Conservation (phyloP, 2,329 filamentous ascomycete genomes). For the Trichoderma atrobrunneum region DNA sequence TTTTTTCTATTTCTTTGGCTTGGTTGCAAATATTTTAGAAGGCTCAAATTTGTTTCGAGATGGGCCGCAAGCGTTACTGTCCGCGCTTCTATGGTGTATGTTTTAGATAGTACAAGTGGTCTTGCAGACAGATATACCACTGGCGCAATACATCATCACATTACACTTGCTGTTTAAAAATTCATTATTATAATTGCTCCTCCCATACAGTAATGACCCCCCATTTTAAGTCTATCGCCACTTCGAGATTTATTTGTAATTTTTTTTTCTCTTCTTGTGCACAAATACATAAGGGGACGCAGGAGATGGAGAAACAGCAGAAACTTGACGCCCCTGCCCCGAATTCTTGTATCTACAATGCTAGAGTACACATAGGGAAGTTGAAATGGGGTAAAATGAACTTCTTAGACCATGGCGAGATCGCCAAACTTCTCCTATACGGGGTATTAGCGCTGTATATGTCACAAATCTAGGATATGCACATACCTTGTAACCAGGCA, state of each 20-base stretch:
- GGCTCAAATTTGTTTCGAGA: conserved; percentile 16
- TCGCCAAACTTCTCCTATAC: conserved; percentile 97
- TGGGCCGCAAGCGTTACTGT: background rate
- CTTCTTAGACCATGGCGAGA: conserved; percentile 82
- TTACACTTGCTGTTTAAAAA: background rate
- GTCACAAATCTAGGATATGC: background rate
- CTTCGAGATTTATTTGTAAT: background rate
- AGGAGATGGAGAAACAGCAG: conserved; percentile 31
- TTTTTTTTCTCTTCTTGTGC: background rate
- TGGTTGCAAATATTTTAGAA: conserved; percentile 21
- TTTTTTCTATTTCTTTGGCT: background rate
- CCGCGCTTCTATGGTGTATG: background rate
- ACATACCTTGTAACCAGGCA: conserved; percentile 96
- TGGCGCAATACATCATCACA: background rate
- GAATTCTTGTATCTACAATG: conserved; percentile 63
- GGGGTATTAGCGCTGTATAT: conserved; percentile 43
- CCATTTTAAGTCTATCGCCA: background rate
- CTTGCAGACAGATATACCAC: background rate
- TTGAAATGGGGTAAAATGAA: conserved; percentile 34
- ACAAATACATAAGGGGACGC: conserved; percentile 3
- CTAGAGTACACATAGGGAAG: conserved; percentile 64
- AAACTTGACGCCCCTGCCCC: conserved; percentile 32
- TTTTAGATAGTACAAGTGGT: conserved; percentile 12
- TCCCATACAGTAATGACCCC: background rate
- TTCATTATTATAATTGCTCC: conserved; percentile 6